Evolutionary conservation across 2,329 filamentous ascomycete species (phyloP).

Genomic region (Fusarium floridanum): DNA sequence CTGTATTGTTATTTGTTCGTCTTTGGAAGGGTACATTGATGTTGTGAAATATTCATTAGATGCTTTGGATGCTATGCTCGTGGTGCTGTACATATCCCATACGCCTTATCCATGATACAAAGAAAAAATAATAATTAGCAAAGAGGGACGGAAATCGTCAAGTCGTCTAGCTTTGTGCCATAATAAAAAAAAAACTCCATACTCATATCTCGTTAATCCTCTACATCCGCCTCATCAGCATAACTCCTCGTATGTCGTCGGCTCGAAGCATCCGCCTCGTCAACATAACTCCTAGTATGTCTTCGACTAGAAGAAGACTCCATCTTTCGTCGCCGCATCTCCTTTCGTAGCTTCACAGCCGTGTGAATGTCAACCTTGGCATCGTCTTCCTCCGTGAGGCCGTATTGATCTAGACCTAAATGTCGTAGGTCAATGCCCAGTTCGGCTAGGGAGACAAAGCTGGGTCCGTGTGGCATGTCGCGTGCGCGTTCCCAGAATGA

Average conservation of each 20-base stretch:
- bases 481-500: slow-evolving; percentile 33
- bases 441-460: slow-evolving; percentile 35
- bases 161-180: slow-evolving; percentile 1
- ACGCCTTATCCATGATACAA: not conserved
- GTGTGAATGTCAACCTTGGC: slow-evolving; percentile 42
- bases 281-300: slow-evolving; percentile 4
- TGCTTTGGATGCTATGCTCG: not conserved
- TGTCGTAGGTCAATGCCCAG: slow-evolving; percentile 30
- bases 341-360: slow-evolving; percentile 38
- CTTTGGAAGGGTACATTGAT: not conserved
- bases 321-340: slow-evolving; percentile 29
- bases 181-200: slow-evolving; percentile 26
- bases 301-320: slow-evolving; percentile 7
- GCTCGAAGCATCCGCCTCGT: slow-evolving; percentile 34
- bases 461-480: slow-evolving; percentile 22
- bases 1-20: not conserved
- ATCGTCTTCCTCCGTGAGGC: slow-evolving; percentile 39
- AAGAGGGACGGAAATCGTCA: slow-evolving; percentile 12
- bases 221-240: slow-evolving; percentile 36
- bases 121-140: slow-evolving; percentile 16
- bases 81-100: not conserved
- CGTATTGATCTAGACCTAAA: slow-evolving; percentile 38
- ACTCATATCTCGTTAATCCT: slow-evolving; percentile 36
- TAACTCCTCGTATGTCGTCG: slow-evolving; percentile 9
- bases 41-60: not conserved